These are phyloP conservation scores for Yarrowia sp. DNA, from an alignment of 805 yeast species.

Conservation along the genomic window DNA sequence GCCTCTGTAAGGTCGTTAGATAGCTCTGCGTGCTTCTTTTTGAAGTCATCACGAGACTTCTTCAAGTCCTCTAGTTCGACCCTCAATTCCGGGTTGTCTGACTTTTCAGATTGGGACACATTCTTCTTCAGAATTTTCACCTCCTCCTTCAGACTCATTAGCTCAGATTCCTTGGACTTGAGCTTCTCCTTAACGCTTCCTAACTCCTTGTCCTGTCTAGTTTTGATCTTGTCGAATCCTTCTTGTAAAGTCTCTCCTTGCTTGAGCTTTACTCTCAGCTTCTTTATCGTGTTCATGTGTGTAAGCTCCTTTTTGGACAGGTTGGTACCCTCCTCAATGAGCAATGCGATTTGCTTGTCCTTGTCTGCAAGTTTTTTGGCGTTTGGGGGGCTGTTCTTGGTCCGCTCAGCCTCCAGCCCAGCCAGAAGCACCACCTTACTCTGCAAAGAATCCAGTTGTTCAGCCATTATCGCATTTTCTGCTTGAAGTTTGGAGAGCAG, in stretches of 20 bases:
- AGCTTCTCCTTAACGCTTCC: constrained; percentile 39
- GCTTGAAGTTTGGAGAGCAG: not conserved
- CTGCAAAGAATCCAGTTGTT: constrained; percentile 32
- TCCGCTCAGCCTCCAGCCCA: constrained; percentile 32
- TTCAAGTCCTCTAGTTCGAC: constrained; percentile 37
- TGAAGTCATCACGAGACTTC: constrained; percentile 32
- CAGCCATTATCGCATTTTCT: constrained; percentile 7
- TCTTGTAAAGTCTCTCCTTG: constrained; percentile 39
- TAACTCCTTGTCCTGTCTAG: constrained; percentile 41
- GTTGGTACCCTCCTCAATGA: constrained; percentile 72
- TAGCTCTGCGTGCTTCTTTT: constrained; percentile 30
- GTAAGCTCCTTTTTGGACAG: constrained; percentile 68
- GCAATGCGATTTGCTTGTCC: constrained; percentile 60
- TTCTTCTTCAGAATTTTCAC: constrained; percentile 29
- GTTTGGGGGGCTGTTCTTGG: constrained; percentile 27
- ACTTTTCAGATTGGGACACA: constrained; percentile 26
- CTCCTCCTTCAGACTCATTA: constrained; percentile 31
- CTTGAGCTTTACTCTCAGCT: constrained; percentile 50
- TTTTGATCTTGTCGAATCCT: constrained; percentile 35
- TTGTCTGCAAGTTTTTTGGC: constrained; percentile 42
- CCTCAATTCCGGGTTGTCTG: constrained; percentile 35
- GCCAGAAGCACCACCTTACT: constrained; percentile 37
- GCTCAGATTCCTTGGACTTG: constrained; percentile 30
- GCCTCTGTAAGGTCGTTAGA: constrained; percentile 30
- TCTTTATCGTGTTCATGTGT: constrained; percentile 62